These are phyloP conservation scores for Ogataea pilisensis DNA, from an alignment of 805 yeast genomes.

Conservation along the genomic window DNA sequence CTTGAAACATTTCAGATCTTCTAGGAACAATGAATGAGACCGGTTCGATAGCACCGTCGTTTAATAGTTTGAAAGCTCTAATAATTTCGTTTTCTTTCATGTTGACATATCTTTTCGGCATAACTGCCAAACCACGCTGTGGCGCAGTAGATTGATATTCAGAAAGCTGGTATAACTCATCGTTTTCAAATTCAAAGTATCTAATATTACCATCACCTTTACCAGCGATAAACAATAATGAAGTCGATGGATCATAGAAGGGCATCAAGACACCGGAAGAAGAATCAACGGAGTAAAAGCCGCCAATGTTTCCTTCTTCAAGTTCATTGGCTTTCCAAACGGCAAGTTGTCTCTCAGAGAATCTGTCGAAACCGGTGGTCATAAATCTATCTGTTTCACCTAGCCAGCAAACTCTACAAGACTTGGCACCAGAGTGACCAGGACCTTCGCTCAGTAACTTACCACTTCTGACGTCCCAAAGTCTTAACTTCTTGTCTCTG, in stretches of 20 bases:
- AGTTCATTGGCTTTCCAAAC: slow-evolving; percentile 83
- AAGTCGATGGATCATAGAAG: slow-evolving; percentile 75
- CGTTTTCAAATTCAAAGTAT: slow-evolving; percentile 85
- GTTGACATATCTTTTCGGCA: slow-evolving; percentile 79
- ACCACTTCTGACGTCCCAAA: slow-evolving; percentile 86
- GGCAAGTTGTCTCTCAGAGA: slow-evolving; percentile 93
- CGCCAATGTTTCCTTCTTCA: slow-evolving; percentile 81
- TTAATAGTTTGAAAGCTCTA: slow-evolving; percentile 80
- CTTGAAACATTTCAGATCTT: slow-evolving; percentile 88
- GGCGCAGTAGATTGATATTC: slow-evolving; percentile 88
- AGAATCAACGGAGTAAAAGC: slow-evolving; percentile 80
- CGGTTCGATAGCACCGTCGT: slow-evolving; percentile 83
- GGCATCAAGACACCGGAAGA: slow-evolving; percentile 95
- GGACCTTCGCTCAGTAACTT: slow-evolving; percentile 75
- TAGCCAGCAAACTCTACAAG: slow-evolving; percentile 84
- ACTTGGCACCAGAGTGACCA: slow-evolving; percentile 92
- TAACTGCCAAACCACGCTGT: slow-evolving; percentile 91
- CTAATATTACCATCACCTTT: slow-evolving; percentile 98
- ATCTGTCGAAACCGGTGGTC: slow-evolving; percentile 91
- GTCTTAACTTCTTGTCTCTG: slow-evolving; percentile 83
- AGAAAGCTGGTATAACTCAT: slow-evolving; percentile 77
- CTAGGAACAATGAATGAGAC: slow-evolving; percentile 91
- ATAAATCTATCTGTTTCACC: slow-evolving; percentile 81
- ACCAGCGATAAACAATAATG: slow-evolving; percentile 85
- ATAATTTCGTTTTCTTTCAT: slow-evolving; percentile 81